These are phyloP conservation scores for Prunus salicina DNA, from an alignment of 306 rosid species.

Conservation along the genomic window DNA sequence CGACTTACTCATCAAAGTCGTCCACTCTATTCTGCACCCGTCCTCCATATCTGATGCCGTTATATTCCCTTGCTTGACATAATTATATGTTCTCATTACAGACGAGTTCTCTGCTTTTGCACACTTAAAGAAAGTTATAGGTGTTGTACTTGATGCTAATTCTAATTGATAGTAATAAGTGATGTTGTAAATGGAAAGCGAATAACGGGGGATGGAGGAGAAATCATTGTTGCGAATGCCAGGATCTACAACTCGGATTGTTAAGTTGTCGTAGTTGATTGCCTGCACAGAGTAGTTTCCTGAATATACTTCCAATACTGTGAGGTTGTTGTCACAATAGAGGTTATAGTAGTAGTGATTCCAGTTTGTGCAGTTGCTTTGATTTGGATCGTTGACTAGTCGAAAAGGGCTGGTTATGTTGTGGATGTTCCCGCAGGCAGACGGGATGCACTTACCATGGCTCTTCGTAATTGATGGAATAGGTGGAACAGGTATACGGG, in stretches of 20 bases:
- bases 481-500: too few relatives aligned
- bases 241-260: neutral
- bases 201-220: neutral
- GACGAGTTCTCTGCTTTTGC: too few relatives aligned
- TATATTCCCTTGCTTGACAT: too few relatives aligned
- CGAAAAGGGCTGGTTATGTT: constrained; percentile 29
- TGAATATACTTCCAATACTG: neutral
- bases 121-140: too few relatives aligned
- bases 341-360: neutral
- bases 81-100: too few relatives aligned
- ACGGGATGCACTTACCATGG: neutral
- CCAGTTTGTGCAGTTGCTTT: neutral
- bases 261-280: constrained; percentile 17
- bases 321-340: constrained; percentile 15
- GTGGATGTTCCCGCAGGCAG: constrained; percentile 10
- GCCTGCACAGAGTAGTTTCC: constrained; percentile 17
- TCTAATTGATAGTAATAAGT: too few relatives aligned
- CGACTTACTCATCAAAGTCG: too few relatives aligned
- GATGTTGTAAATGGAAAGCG: too few relatives aligned
- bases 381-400: neutral
- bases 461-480: too few relatives aligned
- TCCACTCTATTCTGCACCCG: too few relatives aligned
- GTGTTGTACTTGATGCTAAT: too few relatives aligned
- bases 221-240: neutral
- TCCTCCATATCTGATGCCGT: too few relatives aligned